Evolutionary conservation across 2,329 filamentous ascomycete species (phyloP).

Genomic region (Colletotrichum trifolii): DNA sequence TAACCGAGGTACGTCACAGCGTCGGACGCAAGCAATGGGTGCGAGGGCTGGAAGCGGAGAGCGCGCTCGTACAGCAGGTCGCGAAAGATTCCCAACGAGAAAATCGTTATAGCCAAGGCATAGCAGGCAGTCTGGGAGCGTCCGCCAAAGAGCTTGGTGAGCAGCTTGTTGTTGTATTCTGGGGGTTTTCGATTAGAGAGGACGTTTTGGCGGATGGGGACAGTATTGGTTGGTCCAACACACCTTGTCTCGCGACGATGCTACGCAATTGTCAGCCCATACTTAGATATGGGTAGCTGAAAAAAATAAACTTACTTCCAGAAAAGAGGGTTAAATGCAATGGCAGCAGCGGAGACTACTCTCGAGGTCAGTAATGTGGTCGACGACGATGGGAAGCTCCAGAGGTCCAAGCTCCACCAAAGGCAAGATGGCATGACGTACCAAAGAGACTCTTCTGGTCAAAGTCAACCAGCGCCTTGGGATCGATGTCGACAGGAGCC

Average conservation of each 20-base stretch:
- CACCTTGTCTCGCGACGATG: slow-evolving; percentile 85
- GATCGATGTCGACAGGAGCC: slow-evolving; percentile 48
- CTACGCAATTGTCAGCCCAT: slow-evolving; percentile 60
- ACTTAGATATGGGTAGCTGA: slow-evolving; percentile 25
- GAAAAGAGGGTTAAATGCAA: slow-evolving; percentile 97
- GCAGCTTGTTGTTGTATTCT: slow-evolving; percentile 92
- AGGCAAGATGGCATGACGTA: slow-evolving; percentile 53
- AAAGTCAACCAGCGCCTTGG: slow-evolving; percentile 68
- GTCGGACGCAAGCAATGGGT: slow-evolving; percentile 75
- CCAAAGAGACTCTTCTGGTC: slow-evolving; percentile 73
- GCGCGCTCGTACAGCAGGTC: slow-evolving; percentile 90
- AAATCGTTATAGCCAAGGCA: slow-evolving; percentile 87
- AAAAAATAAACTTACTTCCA: slow-evolving; percentile 84
- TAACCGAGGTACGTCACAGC: slow-evolving; percentile 73
- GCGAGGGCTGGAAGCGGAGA: slow-evolving; percentile 78
- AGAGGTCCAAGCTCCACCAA: slow-evolving; percentile 29
- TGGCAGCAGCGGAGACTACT: slow-evolving; percentile 81
- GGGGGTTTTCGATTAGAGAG: slow-evolving; percentile 37
- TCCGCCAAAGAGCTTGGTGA: slow-evolving; percentile 88
- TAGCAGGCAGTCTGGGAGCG: slow-evolving; percentile 87
- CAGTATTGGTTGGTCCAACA: slow-evolving; percentile 31
- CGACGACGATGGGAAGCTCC: slow-evolving; percentile 12
- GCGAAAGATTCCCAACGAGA: slow-evolving; percentile 88
- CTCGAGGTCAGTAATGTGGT: slow-evolving; percentile 34
- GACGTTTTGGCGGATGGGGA: not conserved